A percentile compares a stretch with the other conserved stretches of the same genome.
Evolutionary conservation across 305 asterid genomes (phyloP).

Genomic region (Fraxinus angustifolia): DNA sequence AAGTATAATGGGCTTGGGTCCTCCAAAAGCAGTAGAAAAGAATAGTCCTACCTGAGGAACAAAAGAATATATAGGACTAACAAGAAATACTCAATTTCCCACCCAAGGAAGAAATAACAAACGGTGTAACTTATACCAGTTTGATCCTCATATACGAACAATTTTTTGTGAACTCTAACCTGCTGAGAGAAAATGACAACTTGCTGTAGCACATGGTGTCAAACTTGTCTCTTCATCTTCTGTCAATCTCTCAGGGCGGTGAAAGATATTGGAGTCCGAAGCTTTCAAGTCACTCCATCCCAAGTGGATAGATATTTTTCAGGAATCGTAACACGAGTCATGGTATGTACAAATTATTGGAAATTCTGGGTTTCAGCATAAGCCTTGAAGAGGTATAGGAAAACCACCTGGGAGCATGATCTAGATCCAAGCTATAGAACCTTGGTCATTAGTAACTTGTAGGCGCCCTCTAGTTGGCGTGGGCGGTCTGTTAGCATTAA

Average conservation of each 20-base stretch:
- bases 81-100: constrained; percentile 21
- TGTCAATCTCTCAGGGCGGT: constrained; percentile 17
- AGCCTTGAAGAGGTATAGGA: constrained; percentile 37
- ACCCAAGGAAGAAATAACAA: constrained; percentile 17
- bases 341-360: constrained; percentile 67
- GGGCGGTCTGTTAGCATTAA: constrained; percentile 94
- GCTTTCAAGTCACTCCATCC: constrained; percentile 21
- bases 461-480: constrained; percentile 99
- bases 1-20: constrained; percentile 24
- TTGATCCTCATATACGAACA: constrained; percentile 18
- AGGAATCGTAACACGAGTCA: constrained; percentile 30
- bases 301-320: constrained; percentile 18
- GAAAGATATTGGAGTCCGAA: constrained; percentile 25
- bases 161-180: constrained; percentile 12
- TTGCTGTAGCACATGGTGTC: not conserved
- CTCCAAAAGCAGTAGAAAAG: constrained; percentile 18
- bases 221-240: constrained; percentile 20
- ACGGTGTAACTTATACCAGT: constrained; percentile 23
- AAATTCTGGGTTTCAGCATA: constrained; percentile 62
- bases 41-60: constrained; percentile 20
- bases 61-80: constrained; percentile 20
- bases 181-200: not conserved
- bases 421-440: constrained; percentile 96
- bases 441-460: constrained; percentile 82
- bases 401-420: constrained; percentile 44